phyloP scores from a whole-genome alignment of 768 basidiomycete species.

The Sporobolomyces phaffii region DNA sequence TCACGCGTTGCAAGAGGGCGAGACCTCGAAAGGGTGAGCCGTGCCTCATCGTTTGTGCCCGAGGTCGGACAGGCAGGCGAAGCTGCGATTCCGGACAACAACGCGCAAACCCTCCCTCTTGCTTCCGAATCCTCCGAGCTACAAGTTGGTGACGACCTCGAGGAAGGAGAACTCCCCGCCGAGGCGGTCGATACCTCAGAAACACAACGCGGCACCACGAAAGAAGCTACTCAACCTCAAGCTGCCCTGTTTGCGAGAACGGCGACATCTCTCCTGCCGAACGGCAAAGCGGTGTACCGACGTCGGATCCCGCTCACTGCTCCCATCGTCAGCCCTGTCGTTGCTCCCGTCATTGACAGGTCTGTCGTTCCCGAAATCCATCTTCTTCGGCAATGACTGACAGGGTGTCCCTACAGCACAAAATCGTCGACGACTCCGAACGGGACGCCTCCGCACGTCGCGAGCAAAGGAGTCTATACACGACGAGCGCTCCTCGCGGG shows the following conservation, averaged over 20 bases:
- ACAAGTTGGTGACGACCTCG: slow-evolving; percentile 2
- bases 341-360: too few relatives aligned
- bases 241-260: background rate
- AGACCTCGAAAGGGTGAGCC: too few relatives aligned
- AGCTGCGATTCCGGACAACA: too few relatives aligned
- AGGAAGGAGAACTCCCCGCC: slow-evolving; percentile 19
- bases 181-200: background rate
- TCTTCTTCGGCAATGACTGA: too few relatives aligned
- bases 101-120: too few relatives aligned
- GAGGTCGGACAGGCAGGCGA: too few relatives aligned
- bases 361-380: too few relatives aligned
- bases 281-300: slow-evolving; percentile 1
- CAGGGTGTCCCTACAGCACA: background rate
- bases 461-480: slow-evolving; percentile 24
- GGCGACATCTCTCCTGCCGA: background rate
- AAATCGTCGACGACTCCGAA: background rate
- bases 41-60: too few relatives aligned
- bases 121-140: too few relatives aligned
- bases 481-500: slow-evolving; percentile 5
- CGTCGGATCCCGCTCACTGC: background rate
- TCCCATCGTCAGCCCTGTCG: background rate
- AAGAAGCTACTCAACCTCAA: background rate
- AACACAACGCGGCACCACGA: background rate
- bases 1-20: too few relatives aligned
- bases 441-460: background rate